Conservation (phyloP, 2,329 filamentous ascomycete genomes). For the Exophiala bonariae region DNA sequence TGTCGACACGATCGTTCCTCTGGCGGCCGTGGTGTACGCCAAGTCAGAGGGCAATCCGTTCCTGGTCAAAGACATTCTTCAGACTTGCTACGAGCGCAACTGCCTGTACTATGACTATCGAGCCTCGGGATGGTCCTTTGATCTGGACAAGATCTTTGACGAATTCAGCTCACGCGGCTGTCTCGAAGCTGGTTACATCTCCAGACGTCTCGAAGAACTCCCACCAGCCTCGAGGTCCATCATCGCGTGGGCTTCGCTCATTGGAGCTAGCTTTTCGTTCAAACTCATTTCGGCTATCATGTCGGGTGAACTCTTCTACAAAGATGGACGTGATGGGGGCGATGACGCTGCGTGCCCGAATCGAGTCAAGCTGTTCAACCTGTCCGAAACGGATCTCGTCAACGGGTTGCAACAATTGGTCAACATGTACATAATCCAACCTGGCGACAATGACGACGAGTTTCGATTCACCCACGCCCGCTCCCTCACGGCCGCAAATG, state of each 20-base stretch:
- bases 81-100: slow-evolving; percentile 79
- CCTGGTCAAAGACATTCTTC: slow-evolving; percentile 87
- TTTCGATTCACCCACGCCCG: slow-evolving; percentile 89
- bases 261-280: slow-evolving; percentile 84
- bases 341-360: slow-evolving; percentile 39
- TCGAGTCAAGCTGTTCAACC: slow-evolving; percentile 51
- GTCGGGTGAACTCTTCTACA: slow-evolving; percentile 69
- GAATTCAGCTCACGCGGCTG: slow-evolving; percentile 82
- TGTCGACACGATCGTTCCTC: slow-evolving; percentile 69
- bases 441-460: slow-evolving; percentile 79
- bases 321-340: slow-evolving; percentile 36
- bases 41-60: slow-evolving; percentile 89
- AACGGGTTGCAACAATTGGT: slow-evolving; percentile 80
- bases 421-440: slow-evolving; percentile 75
- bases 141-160: slow-evolving; percentile 81
- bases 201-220: slow-evolving; percentile 73
- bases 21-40: slow-evolving; percentile 83
- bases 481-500: slow-evolving; percentile 73
- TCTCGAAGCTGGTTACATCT: slow-evolving; percentile 79
- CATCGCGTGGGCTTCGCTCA: slow-evolving; percentile 79
- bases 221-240: slow-evolving; percentile 73
- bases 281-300: slow-evolving; percentile 75
- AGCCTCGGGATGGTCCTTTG: slow-evolving; percentile 77
- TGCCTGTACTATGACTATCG: slow-evolving; percentile 92
- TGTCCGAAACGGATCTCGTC: slow-evolving; percentile 68